Evolutionary conservation across 306 rosid species (phyloP).

Genomic region (Pueraria montana): DNA sequence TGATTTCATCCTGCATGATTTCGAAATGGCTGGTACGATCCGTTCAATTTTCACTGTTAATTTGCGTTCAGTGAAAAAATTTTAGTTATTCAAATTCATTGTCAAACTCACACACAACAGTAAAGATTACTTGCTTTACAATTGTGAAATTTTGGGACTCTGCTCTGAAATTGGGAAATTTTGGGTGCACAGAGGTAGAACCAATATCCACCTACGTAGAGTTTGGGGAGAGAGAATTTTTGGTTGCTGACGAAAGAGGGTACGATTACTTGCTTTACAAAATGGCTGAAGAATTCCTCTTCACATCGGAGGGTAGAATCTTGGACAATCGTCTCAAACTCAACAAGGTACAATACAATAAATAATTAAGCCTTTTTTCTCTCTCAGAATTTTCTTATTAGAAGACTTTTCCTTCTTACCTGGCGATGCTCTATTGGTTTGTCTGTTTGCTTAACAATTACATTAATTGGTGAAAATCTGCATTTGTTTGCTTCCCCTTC

Average conservation of each 20-base stretch:
- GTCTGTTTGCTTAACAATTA: constrained; percentile 43
- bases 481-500: constrained; percentile 47
- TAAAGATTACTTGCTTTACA: too few relatives aligned
- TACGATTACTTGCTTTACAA: constrained; percentile 80
- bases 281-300: constrained; percentile 83
- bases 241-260: constrained; percentile 96
- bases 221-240: constrained; percentile 84
- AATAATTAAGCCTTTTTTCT: neutral
- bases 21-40: constrained; percentile 94
- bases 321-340: constrained; percentile 87
- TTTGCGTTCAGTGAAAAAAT: constrained; percentile 10
- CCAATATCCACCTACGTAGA: constrained; percentile 88
- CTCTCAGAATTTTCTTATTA: neutral
- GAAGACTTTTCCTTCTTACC: constrained; percentile 8
- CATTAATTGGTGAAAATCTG: constrained; percentile 38
- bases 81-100: neutral
- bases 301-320: constrained; percentile 81
- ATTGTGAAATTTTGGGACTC: too few relatives aligned
- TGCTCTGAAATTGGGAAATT: constrained; percentile 36
- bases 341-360: constrained; percentile 72
- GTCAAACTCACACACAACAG: neutral
- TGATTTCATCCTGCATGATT: constrained; percentile 92
- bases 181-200: constrained; percentile 78
- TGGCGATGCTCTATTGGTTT: constrained; percentile 30
- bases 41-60: constrained; percentile 14